Base-by-base conservation (phyloP, 805 yeast species). In the Yamadazyma philogaea region DNA sequence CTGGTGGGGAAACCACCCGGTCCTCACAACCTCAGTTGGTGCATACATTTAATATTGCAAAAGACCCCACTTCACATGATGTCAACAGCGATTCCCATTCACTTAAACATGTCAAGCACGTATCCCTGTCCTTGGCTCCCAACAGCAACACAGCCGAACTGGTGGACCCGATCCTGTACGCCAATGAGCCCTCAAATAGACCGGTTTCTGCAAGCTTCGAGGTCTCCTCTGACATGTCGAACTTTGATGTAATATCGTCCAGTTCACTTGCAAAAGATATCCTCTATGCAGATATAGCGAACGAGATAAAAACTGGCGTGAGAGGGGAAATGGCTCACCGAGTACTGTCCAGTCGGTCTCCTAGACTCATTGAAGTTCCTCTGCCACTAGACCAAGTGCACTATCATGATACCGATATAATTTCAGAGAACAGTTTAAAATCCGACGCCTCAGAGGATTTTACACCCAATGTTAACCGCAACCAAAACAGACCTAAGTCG, bases 331-430 rank as follows among this genome's bases (percentile, higher is more conserved):
- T 43, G 4, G 31, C 44, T n/a, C 37, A 32, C 16, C 32, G 31
- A 35, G 39, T 44, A 8, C 28, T 8, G 30, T 41, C 35, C 12
- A 34, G 16, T 10, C 34, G 34, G 20, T 28, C 46, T 4, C 49
- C 48, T 2, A 40, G 37, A 28, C 36, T 48, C 8, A 43, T 45
- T 32, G 40, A 40, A 30, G 24, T 41, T 34, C 47, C 34, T 20
- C 32, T 15, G 20, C 5, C 35, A 6, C 32, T 31, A 17, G 22
- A 45, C 2, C 45, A 37, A 18, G 52, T 37, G 4, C 52, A 49
- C 40, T 46, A 44, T 30, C 52, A 44, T 32, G 50, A 49, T 34
- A 44, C 50, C 16, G 52, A 49, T 41, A 46, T 46, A 16, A 46
- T 47, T n/a, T 31, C 38, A 12, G 35, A 48, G 14, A 38, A 26